Conservation (phyloP, 164 flowering plant species). For the Nelumbo lutea region DNA sequence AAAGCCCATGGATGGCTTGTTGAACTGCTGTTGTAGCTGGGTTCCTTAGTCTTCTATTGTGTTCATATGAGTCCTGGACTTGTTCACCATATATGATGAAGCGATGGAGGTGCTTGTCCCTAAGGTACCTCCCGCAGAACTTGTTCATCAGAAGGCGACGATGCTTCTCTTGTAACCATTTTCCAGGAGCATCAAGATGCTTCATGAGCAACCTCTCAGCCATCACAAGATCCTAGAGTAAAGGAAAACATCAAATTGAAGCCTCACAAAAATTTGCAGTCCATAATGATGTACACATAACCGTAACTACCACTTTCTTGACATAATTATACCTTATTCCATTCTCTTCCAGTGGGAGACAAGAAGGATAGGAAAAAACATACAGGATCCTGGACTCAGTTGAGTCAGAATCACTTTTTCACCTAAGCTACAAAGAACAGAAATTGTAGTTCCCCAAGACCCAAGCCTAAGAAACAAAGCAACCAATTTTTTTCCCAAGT, state of each 20-base stretch:
- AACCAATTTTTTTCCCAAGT: too few species aligned
- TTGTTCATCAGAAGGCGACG: conserved; percentile 85
- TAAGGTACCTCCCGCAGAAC: conserved; percentile 83
- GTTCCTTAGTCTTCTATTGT: conserved; percentile 79
- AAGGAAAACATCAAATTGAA: conserved; percentile 6
- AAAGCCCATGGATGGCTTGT: conserved; percentile 91
- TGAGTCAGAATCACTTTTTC: too few species aligned
- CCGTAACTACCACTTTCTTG: too few species aligned
- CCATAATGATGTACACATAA: neutral
- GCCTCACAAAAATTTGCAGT: neutral
- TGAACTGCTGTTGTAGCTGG: conserved; percentile 90
- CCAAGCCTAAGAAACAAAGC: too few species aligned
- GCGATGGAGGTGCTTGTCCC: conserved; percentile 80
- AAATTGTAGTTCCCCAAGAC: too few species aligned
- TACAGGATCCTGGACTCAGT: too few species aligned
- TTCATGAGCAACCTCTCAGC: conserved; percentile 94
- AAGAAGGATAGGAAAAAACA: too few species aligned
- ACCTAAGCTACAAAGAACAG: too few species aligned
- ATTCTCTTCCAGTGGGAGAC: too few species aligned
- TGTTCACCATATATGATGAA: conserved; percentile 67
- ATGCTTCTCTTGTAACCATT: conserved; percentile 83
- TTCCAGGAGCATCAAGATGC: conserved; percentile 97
- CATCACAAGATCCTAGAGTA: conserved; percentile 81
- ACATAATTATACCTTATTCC: too few species aligned
- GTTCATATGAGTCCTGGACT: conserved; percentile 77